Evolutionary conservation across 1,284 basidiomycete species (phyloP), one percentile per base, ranked within the genome.

Genomic region (Dichomitus squalens): DNA sequence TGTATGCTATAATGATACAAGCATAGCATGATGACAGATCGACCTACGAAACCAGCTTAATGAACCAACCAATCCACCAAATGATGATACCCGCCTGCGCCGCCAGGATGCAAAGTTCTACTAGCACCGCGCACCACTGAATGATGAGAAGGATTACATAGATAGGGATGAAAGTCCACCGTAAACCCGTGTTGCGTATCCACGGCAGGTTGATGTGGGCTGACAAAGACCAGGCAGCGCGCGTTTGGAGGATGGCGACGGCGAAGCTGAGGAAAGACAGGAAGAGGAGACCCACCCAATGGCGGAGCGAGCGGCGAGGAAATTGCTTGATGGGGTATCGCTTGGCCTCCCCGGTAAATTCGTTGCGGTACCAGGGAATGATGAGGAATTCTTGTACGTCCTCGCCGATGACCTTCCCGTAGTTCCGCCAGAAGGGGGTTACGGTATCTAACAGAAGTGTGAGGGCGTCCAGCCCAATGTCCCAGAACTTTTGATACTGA

Each of bases 381-480:
- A 90, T 87, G 60, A 91, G 81, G 68, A 91, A 90, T 63, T 90
- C 87, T 53, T 86, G 84, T 38, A 89, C 77, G 64, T 91, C 89
- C 66, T 88, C 80, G 39, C 88, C 87, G 54, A 92, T 89, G 12
- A 83, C 81, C 64, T 87, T 90, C 47, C 88, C 88, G 58, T 91
- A 90, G 36, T 79, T 87, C 57, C 89, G 77, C 88, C 89, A 91
- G 66, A 91, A 83, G 0, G 88, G 88, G 0, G 88, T 83, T 12
- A 90, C 83, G 6, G 81, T 85, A 65, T 91, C 88, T 43, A 91
- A 76, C 48, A 90, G 70, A 57, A 91, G 79, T 0, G 89, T 90
- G 49, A 90, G 74, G 1, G 83, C 84, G 57, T 90, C 85, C 79
- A 90, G 83, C 11, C 83, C 88, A 52, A 90, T 75, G 59, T 90